Conservation (phyloP, 371 early-diverging fungal genomes). For the Blakeslea trispora region DNA sequence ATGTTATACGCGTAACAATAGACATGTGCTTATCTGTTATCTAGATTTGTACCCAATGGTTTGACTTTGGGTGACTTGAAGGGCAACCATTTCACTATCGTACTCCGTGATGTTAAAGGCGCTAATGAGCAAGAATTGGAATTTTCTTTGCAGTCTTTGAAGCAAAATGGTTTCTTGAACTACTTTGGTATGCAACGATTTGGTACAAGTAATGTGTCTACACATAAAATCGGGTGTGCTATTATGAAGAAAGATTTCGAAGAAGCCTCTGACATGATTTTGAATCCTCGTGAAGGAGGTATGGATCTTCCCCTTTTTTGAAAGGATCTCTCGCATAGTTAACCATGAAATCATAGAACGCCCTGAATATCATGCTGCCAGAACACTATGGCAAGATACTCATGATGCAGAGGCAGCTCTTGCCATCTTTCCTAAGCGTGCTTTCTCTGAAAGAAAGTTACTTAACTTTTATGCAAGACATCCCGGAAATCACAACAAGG, state of each 20-base stretch:
- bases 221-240: conserved; percentile 86
- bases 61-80: conserved; percentile 81
- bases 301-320: no score
- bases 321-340: no score
- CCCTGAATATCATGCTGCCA: conserved; percentile 60
- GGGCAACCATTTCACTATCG: conserved; percentile 91
- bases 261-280: conserved; percentile 75
- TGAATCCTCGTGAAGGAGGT: conserved; percentile 78
- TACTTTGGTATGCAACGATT: conserved; percentile 99
- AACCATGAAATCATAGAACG: conserved; percentile 50
- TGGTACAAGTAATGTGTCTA: conserved; percentile 84
- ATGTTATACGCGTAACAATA: neutral
- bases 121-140: conserved; percentile 47
- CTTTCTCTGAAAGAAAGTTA: conserved; percentile 75
- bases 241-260: conserved; percentile 80
- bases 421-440: conserved; percentile 68
- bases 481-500: conserved; percentile 58
- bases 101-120: conserved; percentile 56
- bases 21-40: no score
- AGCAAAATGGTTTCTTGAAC: conserved; percentile 88
- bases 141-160: conserved; percentile 63
- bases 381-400: conserved; percentile 68
- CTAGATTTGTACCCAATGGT: conserved; percentile 59
- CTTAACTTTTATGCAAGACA: conserved; percentile 53
- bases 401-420: conserved; percentile 65